These are phyloP conservation scores for Dendrocalamus sinicus DNA, from an alignment of 176 grass and related monocot genomes.

Conservation along the genomic window DNA sequence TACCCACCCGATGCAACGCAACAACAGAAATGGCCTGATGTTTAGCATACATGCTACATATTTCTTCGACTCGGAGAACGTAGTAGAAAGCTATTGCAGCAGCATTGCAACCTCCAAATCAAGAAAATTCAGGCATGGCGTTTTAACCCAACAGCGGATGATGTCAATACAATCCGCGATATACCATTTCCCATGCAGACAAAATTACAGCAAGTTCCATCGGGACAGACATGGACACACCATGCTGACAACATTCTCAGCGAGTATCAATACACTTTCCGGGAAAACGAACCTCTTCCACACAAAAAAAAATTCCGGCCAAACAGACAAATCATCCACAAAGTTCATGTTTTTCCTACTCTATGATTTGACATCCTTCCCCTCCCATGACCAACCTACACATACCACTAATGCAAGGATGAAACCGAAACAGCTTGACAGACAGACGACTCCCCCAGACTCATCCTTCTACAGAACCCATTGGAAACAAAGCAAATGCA, in stretches of 20 bases:
- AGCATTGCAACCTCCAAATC: neutral
- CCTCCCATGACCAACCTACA: conserved; percentile 25
- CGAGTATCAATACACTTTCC: conserved; percentile 11
- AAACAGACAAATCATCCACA: conserved; percentile 41
- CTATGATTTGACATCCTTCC: conserved; percentile 27
- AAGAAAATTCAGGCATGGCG: neutral
- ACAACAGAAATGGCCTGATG: neutral
- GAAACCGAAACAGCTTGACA: conserved; percentile 26
- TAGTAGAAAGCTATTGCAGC: neutral
- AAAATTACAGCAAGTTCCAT: conserved; percentile 42
- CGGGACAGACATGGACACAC: conserved; percentile 13
- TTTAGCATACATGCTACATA: neutral
- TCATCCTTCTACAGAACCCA: conserved; percentile 41
- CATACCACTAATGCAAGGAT: conserved; percentile 27
- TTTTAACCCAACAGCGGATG: conserved; percentile 5
- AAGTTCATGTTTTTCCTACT: conserved; percentile 15
- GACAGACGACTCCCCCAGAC: conserved; percentile 36
- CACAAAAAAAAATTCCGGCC: neutral
- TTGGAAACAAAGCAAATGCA: conserved; percentile 30
- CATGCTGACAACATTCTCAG: conserved; percentile 20
- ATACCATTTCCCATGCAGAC: conserved; percentile 27
- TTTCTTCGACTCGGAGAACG: neutral
- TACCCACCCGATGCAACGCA: neutral
- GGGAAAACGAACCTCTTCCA: conserved; percentile 28
- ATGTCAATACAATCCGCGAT: neutral